Evolutionary conservation across 2,329 filamentous ascomycete species (phyloP), one percentile per base, ranked within the genome.

Genomic region (Neofusicoccum parvum): DNA sequence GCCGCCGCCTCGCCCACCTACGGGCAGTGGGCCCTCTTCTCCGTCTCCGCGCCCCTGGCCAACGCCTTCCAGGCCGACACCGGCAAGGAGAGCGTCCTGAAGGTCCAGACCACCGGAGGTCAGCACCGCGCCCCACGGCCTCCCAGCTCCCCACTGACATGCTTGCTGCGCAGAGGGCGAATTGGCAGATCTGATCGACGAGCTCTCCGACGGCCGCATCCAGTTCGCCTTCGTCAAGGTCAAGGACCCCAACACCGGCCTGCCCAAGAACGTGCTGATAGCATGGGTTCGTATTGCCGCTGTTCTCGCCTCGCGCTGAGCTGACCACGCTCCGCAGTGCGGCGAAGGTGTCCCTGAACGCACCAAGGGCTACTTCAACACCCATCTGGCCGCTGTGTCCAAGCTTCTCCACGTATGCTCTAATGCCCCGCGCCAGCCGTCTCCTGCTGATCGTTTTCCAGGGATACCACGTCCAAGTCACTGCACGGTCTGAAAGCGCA

Each of bases 301-400:
- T 15, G 20, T 32, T 11, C 32, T 9, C 3, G 14, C 15, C 14
- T 12, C 7, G 14, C 3, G 6, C 14, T 37, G 70, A 43, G 53
- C 58, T 53, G 34, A 56, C 41, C 20, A 39, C 14, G 20, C 49
- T 60, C 58, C n/a, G 15, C 69, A 85, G 91, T 99, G 95, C 78
- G 95, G 95, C 70, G 94, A 96, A 75, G 95, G 95, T 72, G 95
- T 99, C 15, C 95, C 95, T n/a, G 95, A 99, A 81, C 86, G 94
- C 73, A 98, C 94, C 68, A 99, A 98, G 81, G 95, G 95, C 70
- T 98, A 98, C 81, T 99, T 99, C 77, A 97, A 92, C 70, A 97
- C 93, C 80, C 94, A 99, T 80, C 83, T 95, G 54, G 89, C 91
- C 67, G 90, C 92, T 54, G 93, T 98, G 43, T 89, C 93, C 68